Base-by-base conservation (phyloP, 345 rosid species). In the Lagerstroemia speciosa region DNA sequence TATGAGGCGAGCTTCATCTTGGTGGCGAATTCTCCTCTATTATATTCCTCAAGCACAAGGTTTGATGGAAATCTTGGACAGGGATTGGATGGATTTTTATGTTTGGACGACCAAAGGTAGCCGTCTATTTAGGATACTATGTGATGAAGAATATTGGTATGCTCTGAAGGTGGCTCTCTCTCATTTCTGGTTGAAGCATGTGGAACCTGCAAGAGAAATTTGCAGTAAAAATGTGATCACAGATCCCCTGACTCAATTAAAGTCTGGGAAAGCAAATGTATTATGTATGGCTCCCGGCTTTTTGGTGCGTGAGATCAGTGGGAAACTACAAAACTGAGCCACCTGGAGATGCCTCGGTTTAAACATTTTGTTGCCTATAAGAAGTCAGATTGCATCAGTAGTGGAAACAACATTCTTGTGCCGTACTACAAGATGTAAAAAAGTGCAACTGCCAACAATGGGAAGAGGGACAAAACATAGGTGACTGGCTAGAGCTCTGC, bases 131-230 rank as follows among this genome's bases (percentile, higher is more conserved):
- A 84, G 86, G 68, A 33, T 86, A 34, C 67, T 78, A 69, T 70
- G 91, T 64, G 87, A 88, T 65, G 15, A 33, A 1, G 80, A 66
- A 46, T 90, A 86, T 69, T 90, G 98, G 98, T 82, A 73, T 36
- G 76, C 68, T 46, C 32, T 92, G 79, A 85, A 78, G 78, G 48
- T 79, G 15, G 87, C 89, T 3, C 88, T 92, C 24, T 75, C 85
- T 57, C 93, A 86, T 77, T 89, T 92, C 70, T 89, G 94, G 98
- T 79, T 79, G 81, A 80, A 85, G 57, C 89, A 92, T 84, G 96
- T 90, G 17, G 72, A 72, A 48, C 98, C 96, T 20, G 95, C 87
- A 22, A 89, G 75, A 76, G 89, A 88, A 64, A 2, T 82, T 3
- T 83, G 71, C 64, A 71, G 75, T 64, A 72, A 72, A 76, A 24